Evolutionary conservation across 208 protist genomes (phyloP).

Genomic region (Herpetomonas samuelpessoai): DNA sequence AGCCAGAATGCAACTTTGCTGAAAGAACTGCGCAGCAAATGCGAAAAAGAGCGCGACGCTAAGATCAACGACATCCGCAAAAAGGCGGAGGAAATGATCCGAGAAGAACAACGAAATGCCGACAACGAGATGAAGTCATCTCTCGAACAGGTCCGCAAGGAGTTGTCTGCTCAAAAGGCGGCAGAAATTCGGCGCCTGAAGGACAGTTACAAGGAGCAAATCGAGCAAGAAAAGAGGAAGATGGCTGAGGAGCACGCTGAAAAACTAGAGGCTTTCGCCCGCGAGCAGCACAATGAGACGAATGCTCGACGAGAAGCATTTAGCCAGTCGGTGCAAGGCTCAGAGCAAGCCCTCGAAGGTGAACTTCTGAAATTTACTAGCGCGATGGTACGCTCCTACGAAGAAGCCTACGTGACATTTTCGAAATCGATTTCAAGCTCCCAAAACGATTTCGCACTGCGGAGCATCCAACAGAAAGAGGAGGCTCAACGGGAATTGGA

Average conservation of each 20-base stretch:
- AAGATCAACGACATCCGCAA: conserved; percentile 9
- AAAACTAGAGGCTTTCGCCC: conserved; percentile 32
- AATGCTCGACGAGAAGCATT: conserved; percentile 36
- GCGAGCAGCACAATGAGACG: conserved; percentile 27
- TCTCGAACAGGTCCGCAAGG: conserved; percentile 1
- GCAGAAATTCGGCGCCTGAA: conserved; percentile 11
- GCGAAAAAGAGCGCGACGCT: conserved; percentile 8
- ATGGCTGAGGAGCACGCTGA: conserved; percentile 27
- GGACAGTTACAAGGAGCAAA: conserved; percentile 22
- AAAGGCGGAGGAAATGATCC: not conserved
- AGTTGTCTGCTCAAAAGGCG: not conserved
- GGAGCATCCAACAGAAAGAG: conserved; percentile 16
- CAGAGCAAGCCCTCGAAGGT: conserved; percentile 8
- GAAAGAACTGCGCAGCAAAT: conserved; percentile 3
- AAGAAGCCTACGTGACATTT: conserved; percentile 21
- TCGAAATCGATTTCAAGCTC: conserved; percentile 19
- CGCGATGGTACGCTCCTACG: conserved; percentile 23
- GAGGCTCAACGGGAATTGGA: conserved; percentile 21
- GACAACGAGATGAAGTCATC: conserved; percentile 4
- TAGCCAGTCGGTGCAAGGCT: conserved; percentile 25
- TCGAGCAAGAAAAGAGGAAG: conserved; percentile 38
- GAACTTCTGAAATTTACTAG: conserved; percentile 18
- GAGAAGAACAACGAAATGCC: not conserved
- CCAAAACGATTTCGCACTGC: conserved; percentile 20
- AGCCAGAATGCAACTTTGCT: conserved; percentile 1